Conservation (phyloP, 768 basidiomycete species). For the Leucocoprinus leucothites region DNA sequence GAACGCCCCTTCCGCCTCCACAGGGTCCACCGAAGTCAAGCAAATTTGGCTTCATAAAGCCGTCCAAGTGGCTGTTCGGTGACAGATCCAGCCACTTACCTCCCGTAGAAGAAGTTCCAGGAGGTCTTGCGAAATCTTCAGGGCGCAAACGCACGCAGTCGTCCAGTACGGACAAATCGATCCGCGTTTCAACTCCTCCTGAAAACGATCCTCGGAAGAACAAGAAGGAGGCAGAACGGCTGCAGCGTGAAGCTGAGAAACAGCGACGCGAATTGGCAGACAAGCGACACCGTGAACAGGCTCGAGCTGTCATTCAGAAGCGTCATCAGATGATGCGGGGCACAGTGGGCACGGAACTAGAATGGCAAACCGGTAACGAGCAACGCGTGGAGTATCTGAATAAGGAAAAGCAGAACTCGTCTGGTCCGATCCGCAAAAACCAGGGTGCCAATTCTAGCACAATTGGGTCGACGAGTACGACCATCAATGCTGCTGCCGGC, state of each 20-base stretch:
- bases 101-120: constrained; percentile 69
- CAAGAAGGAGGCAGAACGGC: constrained; percentile 79
- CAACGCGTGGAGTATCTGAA: constrained; percentile 39
- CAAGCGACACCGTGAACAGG: constrained; percentile 79
- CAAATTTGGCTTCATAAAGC: constrained; percentile 63
- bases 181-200: constrained; percentile 52
- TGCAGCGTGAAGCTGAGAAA: constrained; percentile 79
- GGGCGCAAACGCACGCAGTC: constrained; percentile 81
- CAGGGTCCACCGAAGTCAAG: constrained; percentile 43
- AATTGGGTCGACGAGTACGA: constrained; percentile 32
- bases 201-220: constrained; percentile 47
- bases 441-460: constrained; percentile 31
- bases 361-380: constrained; percentile 56
- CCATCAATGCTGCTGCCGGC: constrained; percentile 61
- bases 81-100: constrained; percentile 71
- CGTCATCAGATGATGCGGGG: constrained; percentile 72
- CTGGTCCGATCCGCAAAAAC: constrained; percentile 60
- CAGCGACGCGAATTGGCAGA: constrained; percentile 76
- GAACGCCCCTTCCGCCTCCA: constrained; percentile 37
- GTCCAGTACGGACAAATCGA: constrained; percentile 69
- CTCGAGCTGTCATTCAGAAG: constrained; percentile 90
- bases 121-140: constrained; percentile 30
- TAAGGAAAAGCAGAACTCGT: constrained; percentile 52
- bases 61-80: constrained; percentile 75
- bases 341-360: constrained; percentile 50